Evolutionary conservation across 2,329 filamentous ascomycete species (phyloP).

Genomic region (Macrophomina phaseolina): DNA sequence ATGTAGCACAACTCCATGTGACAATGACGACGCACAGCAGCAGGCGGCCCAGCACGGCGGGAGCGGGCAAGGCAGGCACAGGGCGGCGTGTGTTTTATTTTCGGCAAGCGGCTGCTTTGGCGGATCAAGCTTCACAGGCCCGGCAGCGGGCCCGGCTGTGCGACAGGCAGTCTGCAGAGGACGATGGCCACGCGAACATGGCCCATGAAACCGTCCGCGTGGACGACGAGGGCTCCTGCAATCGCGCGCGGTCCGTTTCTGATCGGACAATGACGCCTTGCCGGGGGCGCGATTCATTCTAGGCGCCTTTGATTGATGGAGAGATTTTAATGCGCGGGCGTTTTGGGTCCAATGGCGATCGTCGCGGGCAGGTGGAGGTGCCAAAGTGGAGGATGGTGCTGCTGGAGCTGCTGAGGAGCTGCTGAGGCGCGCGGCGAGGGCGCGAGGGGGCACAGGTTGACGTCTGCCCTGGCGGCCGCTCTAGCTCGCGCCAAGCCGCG

Average conservation of each 20-base stretch:
- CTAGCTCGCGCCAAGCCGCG: neutral
- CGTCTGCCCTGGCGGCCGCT: slow-evolving; percentile 15
- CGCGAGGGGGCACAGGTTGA: neutral
- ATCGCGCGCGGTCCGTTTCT: slow-evolving; percentile 20
- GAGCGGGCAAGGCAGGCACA: neutral
- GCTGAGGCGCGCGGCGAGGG: neutral
- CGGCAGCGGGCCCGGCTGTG: neutral
- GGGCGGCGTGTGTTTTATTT: slow-evolving; percentile 13
- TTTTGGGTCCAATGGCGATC: slow-evolving; percentile 11
- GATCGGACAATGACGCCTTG: slow-evolving; percentile 17
- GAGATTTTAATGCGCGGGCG: slow-evolving; percentile 21
- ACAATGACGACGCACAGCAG: neutral
- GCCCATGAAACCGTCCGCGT: slow-evolving; percentile 18
- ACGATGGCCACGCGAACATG: slow-evolving; percentile 5
- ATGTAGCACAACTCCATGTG: neutral
- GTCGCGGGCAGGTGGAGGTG: neutral
- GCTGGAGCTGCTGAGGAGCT: neutral
- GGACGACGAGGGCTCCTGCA: slow-evolving; percentile 10
- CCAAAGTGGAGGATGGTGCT: neutral
- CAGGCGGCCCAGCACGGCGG: slow-evolving; percentile 7
- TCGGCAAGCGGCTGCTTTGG: slow-evolving; percentile 17
- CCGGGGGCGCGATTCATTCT: slow-evolving; percentile 6
- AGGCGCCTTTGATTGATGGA: slow-evolving; percentile 18
- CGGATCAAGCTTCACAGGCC: slow-evolving; percentile 13
- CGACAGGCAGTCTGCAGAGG: slow-evolving; percentile 3